These are phyloP conservation scores for Abrus precatorius DNA, from an alignment of 306 rosid species.

Conservation along the genomic window DNA sequence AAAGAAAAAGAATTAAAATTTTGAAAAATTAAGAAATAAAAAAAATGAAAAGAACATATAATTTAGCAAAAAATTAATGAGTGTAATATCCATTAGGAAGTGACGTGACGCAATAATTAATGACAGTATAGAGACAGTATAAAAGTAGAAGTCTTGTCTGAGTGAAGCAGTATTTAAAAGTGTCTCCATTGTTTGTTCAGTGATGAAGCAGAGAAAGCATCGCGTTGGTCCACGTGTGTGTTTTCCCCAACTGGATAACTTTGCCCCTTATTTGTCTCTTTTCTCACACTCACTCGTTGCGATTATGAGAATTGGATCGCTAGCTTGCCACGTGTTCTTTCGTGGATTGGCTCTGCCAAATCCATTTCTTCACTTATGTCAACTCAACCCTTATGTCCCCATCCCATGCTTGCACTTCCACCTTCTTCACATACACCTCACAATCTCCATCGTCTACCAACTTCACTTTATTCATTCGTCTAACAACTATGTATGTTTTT, in stretches of 20 bases:
- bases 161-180: not conserved
- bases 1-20: too few species aligned
- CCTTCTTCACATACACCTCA: not conserved
- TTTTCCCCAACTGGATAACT: constrained; percentile 35
- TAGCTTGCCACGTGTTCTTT: constrained; percentile 41
- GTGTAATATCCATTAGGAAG: too few species aligned
- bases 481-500: too few species aligned
- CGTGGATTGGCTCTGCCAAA: not conserved
- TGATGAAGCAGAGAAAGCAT: not conserved
- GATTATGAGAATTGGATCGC: not conserved
- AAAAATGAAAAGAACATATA: too few species aligned
- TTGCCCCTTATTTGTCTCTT: constrained; percentile 44
- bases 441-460: not conserved
- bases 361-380: not conserved
- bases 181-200: not conserved
- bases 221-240: constrained; percentile 61
- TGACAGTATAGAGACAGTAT: not conserved
- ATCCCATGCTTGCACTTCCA: not conserved
- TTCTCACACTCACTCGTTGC: not conserved
- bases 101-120: not conserved
- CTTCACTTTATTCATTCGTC: not conserved
- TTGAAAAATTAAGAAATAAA: too few species aligned
- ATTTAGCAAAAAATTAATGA: too few species aligned
- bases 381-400: not conserved
- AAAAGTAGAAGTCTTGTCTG: not conserved